Evolutionary conservation across 2,329 filamentous ascomycete species (phyloP), one percentile per base, ranked within the genome.

Genomic region (Didymosphaeria variabile): DNA sequence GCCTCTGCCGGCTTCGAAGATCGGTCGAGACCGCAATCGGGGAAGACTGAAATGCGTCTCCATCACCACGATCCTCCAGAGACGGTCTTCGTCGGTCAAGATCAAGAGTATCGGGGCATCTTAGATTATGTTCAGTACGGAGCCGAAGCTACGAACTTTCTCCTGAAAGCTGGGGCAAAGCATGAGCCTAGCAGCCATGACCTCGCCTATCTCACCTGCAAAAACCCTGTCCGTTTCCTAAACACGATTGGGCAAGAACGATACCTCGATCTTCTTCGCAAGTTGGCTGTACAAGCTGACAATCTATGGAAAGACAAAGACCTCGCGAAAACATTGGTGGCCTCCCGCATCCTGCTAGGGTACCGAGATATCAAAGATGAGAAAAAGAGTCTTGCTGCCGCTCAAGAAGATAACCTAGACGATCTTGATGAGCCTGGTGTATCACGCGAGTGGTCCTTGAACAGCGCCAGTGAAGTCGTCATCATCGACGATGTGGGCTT

Each of bases 121-220:
- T 97, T 99, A 67, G 93, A 98, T 74, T 99, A 97, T 78, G 94
- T 98, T 15, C 92, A 98, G 75, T 99, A 97, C 80, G 93, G 94
- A 0, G 81, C 85, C 36, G 89, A 94, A 73, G 94, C 92, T 2
- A 98, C 98, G 71, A 84, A 91, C 0, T 99, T 99, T 72, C 81
- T 99, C 19, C 87, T 93, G 69, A 91, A 92, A 64, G 92, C 94
- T 66, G 95, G 95, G 10, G 94, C 93, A 2, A 97, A 97, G 78
- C 89, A 88, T 64, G 94, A 99, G 77, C 95, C 95, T 4, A 96
- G 91, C 2, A 95, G 92, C 69, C 77, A 87, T 2, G 95, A 99
- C 77, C 87, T 99, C 67, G 94, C 94, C 5, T 85, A 87, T 42
- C 88, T 96, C 78, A 86, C 95, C n/a, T 92, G 93, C 56, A 87